Base-by-base conservation (phyloP, 2,329 filamentous ascomycete genomes). In the Claviceps africana region DNA sequence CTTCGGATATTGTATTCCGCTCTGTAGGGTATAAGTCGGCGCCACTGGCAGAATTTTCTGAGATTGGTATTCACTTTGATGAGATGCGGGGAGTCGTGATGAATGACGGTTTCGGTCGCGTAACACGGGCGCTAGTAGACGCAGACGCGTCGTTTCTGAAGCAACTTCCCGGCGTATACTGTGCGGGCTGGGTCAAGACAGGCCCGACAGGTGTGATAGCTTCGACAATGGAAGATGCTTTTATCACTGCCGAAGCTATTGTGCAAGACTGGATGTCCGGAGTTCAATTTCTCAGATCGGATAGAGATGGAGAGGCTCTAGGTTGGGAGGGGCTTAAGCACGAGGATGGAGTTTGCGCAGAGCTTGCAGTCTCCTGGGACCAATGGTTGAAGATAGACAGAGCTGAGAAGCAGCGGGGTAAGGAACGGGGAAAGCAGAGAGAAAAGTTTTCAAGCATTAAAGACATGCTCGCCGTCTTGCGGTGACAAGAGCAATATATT, bases 181-280 rank as follows among this genome's bases (percentile, higher is more conserved):
- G 89, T 58, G 86, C 91, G 17, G 93, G 93, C 0, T 98, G 93
- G 93, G 89, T 96, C 10, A 97, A 97, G 71, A 80, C 85, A 37
- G 93, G 93, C 0, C 91, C 93, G 0, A 96, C 89, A 0, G 93
- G 93, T 2, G 90, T 97, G 3, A 98, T 98, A 65, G 91, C 91
- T 1, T 89, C 85, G 31, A 98, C 93, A 0, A 95, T 98, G 88
- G 81, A 85, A 54, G 93, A 98, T 65, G 91, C 93, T 0, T 98
- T 97, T 61, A 77, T 79, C 9, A 95, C 89, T 0, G 93, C 83
- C 1, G 90, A 96, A 63, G 81, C 85, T 2, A 86, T 98, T 56
- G 79, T 79, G 0, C 70, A 78, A n/a, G 93, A 98, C 63, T 91
- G 88, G 85, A 58, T 64, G 17, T 62, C 69, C 1, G 67, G 68